These are phyloP conservation scores for Westerdykella aurantiaca DNA, from an alignment of 2,329 filamentous ascomycete genomes.

Conservation along the genomic window DNA sequence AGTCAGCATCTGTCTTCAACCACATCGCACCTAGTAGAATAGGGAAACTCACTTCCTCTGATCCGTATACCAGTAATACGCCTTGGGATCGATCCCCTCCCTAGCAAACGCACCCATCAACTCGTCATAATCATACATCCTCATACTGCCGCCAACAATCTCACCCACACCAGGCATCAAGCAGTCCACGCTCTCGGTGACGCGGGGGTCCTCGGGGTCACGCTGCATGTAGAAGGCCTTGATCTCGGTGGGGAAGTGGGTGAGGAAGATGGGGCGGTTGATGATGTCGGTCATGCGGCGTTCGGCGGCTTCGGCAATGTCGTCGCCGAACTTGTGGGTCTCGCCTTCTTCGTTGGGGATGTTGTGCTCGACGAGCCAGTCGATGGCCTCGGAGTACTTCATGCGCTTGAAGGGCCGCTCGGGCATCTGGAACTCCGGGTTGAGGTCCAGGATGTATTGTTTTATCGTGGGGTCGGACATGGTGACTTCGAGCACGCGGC, in stretches of 20 bases:
- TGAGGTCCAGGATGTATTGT: constrained; percentile 72
- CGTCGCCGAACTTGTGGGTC: constrained; percentile 87
- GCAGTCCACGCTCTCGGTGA: constrained; percentile 88
- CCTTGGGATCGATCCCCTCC: constrained; percentile 74
- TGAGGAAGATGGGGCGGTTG: constrained; percentile 91
- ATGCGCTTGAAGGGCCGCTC: constrained; percentile 87
- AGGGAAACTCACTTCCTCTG: constrained; percentile 71
- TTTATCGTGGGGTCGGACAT: constrained; percentile 68
- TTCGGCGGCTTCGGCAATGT: constrained; percentile 97
- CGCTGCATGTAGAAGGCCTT: constrained; percentile 99
- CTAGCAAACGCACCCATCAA: constrained; percentile 76
- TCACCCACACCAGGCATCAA: constrained; percentile 92
- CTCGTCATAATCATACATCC: constrained; percentile 87
- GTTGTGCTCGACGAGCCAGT: constrained; percentile 85
- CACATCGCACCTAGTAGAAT: no score
- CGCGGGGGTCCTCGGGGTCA: constrained; percentile 68
- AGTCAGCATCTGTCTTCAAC: constrained; percentile 13
- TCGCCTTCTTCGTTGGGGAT: constrained; percentile 92
- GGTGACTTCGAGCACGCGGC: constrained; percentile 72
- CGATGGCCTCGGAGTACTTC: constrained; percentile 88
- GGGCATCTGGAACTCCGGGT: constrained; percentile 82
- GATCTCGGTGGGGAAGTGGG: constrained; percentile 94
- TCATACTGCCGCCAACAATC: constrained; percentile 95
- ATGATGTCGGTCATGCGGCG: constrained; percentile 95
- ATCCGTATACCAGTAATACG: constrained; percentile 99